Conservation (phyloP, 2,329 filamentous ascomycete species). For the Leptographium procerum region DNA sequence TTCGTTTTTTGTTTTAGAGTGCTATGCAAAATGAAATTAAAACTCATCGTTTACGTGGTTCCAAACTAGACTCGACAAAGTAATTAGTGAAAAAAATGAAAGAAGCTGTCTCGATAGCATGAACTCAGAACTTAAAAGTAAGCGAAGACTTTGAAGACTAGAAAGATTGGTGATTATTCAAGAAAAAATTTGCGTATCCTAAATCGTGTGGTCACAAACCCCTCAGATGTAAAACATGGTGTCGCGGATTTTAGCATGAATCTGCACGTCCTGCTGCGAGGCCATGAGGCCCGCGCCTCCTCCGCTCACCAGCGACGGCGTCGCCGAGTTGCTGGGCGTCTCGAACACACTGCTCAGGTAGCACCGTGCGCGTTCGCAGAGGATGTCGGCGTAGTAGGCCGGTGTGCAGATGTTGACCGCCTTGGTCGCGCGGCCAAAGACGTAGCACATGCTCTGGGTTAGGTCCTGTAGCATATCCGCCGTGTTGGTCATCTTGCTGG, state of each 20-base stretch:
- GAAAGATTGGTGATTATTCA: no score
- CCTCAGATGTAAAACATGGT: conserved; percentile 6
- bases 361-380: conserved; percentile 64
- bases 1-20: no score
- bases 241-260: neutral
- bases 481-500: neutral
- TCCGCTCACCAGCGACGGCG: neutral
- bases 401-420: conserved; percentile 79
- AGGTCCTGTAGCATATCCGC: conserved; percentile 60
- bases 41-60: no score
- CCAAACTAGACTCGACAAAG: no score
- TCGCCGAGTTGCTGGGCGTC: conserved; percentile 1
- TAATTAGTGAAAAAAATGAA: no score
- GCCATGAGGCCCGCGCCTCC: neutral
- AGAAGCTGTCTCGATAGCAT: no score
- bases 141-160: no score
- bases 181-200: no score
- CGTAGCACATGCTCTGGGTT: conserved; percentile 71
- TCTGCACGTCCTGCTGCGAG: neutral
- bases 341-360: conserved; percentile 29
- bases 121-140: no score
- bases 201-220: no score
- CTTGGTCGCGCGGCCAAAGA: conserved; percentile 75
- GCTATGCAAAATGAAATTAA: no score
- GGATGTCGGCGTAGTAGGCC: conserved; percentile 81